phyloP scores from a whole-genome alignment of 352 stramenopile genomes.

The Phytopythium boreale region DNA sequence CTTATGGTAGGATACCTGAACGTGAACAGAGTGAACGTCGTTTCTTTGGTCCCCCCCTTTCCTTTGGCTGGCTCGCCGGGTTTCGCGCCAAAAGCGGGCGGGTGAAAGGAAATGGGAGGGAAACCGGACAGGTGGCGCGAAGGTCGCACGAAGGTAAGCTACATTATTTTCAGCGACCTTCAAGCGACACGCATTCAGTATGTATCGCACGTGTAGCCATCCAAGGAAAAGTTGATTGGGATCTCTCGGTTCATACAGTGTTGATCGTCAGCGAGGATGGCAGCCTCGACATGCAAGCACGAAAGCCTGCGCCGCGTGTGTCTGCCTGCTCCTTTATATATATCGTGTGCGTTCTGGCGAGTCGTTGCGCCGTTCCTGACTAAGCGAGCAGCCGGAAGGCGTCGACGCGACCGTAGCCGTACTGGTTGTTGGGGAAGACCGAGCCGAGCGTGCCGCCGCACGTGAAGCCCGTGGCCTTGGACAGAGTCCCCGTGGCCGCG shows the following conservation, averaged over 20 bases:
- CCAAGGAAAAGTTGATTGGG: background rate
- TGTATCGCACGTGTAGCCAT: background rate
- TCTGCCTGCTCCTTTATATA: no score
- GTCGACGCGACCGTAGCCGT: conserved; percentile 48
- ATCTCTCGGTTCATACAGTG: no score
- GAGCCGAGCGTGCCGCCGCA: conserved; percentile 36
- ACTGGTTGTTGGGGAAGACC: conserved; percentile 60
- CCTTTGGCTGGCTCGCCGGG: background rate
- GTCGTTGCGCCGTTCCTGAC: no score
- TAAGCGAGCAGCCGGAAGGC: conserved; percentile 28
- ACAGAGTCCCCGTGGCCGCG: conserved; percentile 24
- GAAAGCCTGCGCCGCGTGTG: no score
- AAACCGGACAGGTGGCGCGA: background rate
- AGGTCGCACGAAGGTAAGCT: background rate
- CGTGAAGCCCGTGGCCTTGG: conserved; percentile 25
- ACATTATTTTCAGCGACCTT: no score
- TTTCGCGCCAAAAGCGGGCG: background rate
- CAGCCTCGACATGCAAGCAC: no score
- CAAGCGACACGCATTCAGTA: background rate
- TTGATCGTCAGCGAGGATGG: no score
- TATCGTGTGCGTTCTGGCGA: no score
- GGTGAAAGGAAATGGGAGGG: background rate
- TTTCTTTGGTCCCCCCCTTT: background rate
- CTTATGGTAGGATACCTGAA: background rate
- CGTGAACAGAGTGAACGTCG: background rate